Base-by-base conservation (phyloP, 345 rosid species). In the Melaleuca alternifolia region DNA sequence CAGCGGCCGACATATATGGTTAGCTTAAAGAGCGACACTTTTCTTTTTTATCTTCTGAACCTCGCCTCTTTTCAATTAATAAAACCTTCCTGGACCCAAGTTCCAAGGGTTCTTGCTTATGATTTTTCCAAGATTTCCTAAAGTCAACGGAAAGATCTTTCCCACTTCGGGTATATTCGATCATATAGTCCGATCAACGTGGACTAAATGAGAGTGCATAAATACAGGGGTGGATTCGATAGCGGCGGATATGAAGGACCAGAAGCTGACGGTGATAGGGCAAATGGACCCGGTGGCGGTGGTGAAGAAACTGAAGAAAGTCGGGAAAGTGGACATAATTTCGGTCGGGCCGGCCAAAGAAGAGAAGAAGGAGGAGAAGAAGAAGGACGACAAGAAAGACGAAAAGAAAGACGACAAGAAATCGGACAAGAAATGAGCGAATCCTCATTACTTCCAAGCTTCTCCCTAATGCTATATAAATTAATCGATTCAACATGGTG, bases 321-420 rank as follows among this genome's bases (percentile, higher is more conserved):
- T 97, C 11, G 99, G 96, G 28, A 97, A 97, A 93, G 98, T 97
- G 76, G 99, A 97, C 89, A 89, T 96, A 50, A 50, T 95, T 53
- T 94, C 97, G 7, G 97, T 96, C 24, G 98, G 99, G 21, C 99
- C 99, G 30, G 99, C 98, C 7, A 95, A 96, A 82, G 99, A 94
- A 84, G 98, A 95, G 88, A 96, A 96, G 93, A 97, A 97, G 85
- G 97, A 93, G 44, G 96, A 92, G 30, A 93, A 95, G 85, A 95
- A 90, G 84, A 88, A 89, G 11, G 90, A 88, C 0, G 96, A 91
- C 30, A 91, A 91, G 88, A 93, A 95, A 20, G 93, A 92, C 33
- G 90, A 89, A 30, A 86, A 86, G 61, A 48, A 83, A 5, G 88
- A 88, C 50, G 86, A 88, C 54, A 91, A 89, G 50, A 88, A 89